These are phyloP conservation scores for Naganishia onofrii DNA, from an alignment of 768 basidiomycete genomes.

Conservation along the genomic window DNA sequence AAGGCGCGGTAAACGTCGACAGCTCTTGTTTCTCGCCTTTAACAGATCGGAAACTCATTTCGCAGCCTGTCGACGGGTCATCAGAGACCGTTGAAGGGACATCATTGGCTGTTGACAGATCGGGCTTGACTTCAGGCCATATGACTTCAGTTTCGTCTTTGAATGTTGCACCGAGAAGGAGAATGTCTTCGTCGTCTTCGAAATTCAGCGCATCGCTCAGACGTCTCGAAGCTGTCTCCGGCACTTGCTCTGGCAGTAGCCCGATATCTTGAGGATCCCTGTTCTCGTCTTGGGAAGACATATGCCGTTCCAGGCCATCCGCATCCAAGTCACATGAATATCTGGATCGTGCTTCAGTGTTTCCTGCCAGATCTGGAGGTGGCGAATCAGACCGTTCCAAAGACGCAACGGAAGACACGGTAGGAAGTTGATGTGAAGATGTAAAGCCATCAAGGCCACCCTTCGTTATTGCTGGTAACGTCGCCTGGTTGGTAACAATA, in stretches of 20 bases:
- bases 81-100: not conserved
- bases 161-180: slow-evolving; percentile 14
- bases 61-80: not conserved
- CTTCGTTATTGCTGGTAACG: not conserved
- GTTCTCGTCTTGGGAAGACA: not conserved
- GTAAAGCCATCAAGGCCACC: not conserved
- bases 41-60: slow-evolving; percentile 12
- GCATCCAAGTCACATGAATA: not conserved
- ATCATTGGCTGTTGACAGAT: not conserved
- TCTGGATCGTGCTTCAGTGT: not conserved
- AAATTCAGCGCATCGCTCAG: not conserved
- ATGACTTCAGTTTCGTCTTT: slow-evolving; percentile 4
- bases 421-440: not conserved
- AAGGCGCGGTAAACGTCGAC: slow-evolving; percentile 16
- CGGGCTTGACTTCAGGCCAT: slow-evolving; percentile 19
- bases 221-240: not conserved
- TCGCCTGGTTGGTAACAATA: not conserved
- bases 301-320: not conserved
- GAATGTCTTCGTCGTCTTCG: slow-evolving; percentile 20
- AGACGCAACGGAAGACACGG: not conserved
- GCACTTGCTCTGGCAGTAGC: not conserved
- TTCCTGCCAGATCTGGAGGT: not conserved
- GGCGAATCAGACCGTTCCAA: not conserved
- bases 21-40: slow-evolving; percentile 17
- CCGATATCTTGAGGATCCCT: not conserved